Evolutionary conservation across 306 rosid genomes (phyloP).

Genomic region (Myrica gale): DNA sequence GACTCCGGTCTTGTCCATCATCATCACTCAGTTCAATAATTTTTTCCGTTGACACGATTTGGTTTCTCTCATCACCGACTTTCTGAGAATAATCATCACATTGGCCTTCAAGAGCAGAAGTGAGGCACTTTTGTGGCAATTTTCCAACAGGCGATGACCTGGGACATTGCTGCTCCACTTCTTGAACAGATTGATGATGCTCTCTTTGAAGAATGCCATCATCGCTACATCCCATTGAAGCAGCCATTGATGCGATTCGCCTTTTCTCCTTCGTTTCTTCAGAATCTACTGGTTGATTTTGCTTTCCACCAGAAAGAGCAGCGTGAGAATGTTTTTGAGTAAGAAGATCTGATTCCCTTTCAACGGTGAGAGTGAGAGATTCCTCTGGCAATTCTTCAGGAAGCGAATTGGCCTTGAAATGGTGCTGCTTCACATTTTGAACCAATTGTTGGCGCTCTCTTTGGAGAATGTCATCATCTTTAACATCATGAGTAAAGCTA

Average conservation of each 20-base stretch:
- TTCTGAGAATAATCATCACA: not conserved
- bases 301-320: too few relatives aligned
- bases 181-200: slow-evolving; percentile 14
- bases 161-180: slow-evolving; percentile 13
- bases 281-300: too few relatives aligned
- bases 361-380: too few relatives aligned
- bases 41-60: slow-evolving; percentile 18
- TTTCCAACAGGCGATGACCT: not conserved
- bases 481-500: slow-evolving; percentile 14
- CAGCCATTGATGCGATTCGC: too few relatives aligned
- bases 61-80: slow-evolving; percentile 22
- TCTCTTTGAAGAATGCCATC: slow-evolving; percentile 22
- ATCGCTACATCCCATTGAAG: not conserved
- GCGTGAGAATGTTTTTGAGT: too few relatives aligned
- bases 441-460: slow-evolving; percentile 15
- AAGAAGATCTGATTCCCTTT: too few relatives aligned
- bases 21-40: slow-evolving; percentile 17
- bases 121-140: not conserved
- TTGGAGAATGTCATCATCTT: slow-evolving; percentile 22
- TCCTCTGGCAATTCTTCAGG: too few relatives aligned
- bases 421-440: slow-evolving; percentile 9
- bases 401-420: not conserved
- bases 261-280: too few relatives aligned
- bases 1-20: slow-evolving; percentile 18
- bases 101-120: slow-evolving; percentile 3